These are phyloP conservation scores for Saussurea involucrata DNA, from an alignment of 129 eudicot genomes.

Conservation along the genomic window DNA sequence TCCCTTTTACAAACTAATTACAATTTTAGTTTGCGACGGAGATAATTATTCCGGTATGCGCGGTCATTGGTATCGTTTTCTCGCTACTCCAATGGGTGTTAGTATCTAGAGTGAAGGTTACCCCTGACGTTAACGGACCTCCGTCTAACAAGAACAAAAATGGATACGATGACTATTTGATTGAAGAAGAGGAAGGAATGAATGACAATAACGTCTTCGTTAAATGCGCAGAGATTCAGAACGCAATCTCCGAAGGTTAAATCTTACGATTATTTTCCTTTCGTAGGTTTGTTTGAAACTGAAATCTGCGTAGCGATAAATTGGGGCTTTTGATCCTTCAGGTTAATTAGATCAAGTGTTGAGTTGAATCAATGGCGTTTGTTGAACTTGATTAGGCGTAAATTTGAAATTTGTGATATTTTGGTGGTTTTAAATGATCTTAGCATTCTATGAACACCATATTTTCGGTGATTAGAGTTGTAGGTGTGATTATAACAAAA, in stretches of 20 bases:
- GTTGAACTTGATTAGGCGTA: not conserved
- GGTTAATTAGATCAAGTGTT: not conserved
- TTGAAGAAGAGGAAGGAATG: conserved; percentile 85
- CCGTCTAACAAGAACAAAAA: conserved; percentile 33
- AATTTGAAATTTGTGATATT: not conserved
- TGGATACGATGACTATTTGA: conserved; percentile 65
- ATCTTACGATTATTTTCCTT: not conserved
- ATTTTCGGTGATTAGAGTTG: no score
- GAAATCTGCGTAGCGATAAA: not conserved
- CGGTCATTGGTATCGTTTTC: conserved; percentile 69
- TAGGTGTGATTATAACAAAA: no score
- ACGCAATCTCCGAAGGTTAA: conserved; percentile 80
- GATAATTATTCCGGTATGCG: conserved; percentile 72
- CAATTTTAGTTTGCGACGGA: conserved; percentile 72
- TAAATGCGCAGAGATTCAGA: conserved; percentile 84
- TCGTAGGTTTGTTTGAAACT: not conserved
- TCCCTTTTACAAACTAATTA: no score
- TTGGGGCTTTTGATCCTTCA: not conserved
- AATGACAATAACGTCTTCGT: conserved; percentile 52
- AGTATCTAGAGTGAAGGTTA: conserved; percentile 60
- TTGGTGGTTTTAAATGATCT: not conserved
- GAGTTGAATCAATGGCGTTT: not conserved
- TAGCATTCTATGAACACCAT: no score
- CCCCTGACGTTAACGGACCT: conserved; percentile 30
- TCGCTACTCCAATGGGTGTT: conserved; percentile 73